Evolutionary conservation across 352 stramenopile genomes (phyloP).

Genomic region (Globisporangium echinulatum): DNA sequence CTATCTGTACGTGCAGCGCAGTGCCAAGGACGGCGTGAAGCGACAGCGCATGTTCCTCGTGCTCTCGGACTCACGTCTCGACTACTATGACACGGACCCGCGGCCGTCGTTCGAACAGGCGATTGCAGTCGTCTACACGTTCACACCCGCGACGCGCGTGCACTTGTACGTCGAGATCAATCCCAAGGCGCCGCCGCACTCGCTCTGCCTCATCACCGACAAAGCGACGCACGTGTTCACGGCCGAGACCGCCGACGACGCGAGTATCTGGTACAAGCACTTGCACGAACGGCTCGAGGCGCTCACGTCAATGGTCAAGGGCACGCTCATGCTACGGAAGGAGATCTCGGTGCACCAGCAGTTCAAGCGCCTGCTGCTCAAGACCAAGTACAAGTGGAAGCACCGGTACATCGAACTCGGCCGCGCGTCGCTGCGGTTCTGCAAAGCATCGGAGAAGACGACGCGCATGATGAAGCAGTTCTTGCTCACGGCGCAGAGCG

Average conservation of each 20-base stretch:
- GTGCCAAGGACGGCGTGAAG: constrained; percentile 38
- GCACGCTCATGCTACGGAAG: constrained; percentile 44
- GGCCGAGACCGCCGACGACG: constrained; percentile 40
- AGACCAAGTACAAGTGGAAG: constrained; percentile 71
- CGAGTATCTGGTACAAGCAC: constrained; percentile 38
- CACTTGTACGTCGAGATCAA: constrained; percentile 66
- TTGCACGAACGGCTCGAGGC: constrained; percentile 44
- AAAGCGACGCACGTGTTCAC: constrained; percentile 54
- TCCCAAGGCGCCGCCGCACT: constrained; percentile 37
- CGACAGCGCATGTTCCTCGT: constrained; percentile 60
- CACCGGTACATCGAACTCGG: constrained; percentile 47
- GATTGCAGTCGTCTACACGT: constrained; percentile 50
- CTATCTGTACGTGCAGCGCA: constrained; percentile 56
- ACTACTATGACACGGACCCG: constrained; percentile 61
- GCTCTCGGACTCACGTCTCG: constrained; percentile 67
- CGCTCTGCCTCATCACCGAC: constrained; percentile 60
- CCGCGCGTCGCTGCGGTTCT: constrained; percentile 46
- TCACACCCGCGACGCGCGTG: constrained; percentile 35
- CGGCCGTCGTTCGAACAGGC: constrained; percentile 50
- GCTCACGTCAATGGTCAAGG: constrained; percentile 42
- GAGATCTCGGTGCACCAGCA: constrained; percentile 39
- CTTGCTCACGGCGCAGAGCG: constrained; percentile 40
- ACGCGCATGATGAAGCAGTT: constrained; percentile 70
- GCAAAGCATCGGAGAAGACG: constrained; percentile 29
- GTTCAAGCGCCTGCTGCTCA: constrained; percentile 41